Percentiles rank a stretch among this genome's conserved stretches.
Evolutionary conservation across 371 early-diverging fungal species (phyloP).

Genomic region (Basidiobolus meristosporus): DNA sequence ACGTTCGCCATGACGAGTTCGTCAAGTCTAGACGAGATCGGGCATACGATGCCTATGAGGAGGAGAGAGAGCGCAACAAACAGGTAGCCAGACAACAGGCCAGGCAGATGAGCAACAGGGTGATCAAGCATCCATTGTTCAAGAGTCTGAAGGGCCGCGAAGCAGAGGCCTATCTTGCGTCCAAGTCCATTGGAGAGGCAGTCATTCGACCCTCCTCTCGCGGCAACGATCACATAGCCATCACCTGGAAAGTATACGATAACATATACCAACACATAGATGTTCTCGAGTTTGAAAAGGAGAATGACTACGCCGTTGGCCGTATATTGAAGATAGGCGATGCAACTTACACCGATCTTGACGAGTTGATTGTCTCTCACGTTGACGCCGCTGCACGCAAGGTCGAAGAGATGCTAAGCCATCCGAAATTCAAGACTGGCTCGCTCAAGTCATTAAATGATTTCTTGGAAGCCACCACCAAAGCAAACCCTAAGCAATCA

Average conservation of each 20-base stretch:
- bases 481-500: slow-evolving; percentile 25
- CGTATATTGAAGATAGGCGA: slow-evolving; percentile 28
- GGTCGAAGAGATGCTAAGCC: slow-evolving; percentile 37
- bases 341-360: slow-evolving; percentile 57
- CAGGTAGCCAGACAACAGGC: slow-evolving; percentile 24
- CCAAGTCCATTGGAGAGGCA: slow-evolving; percentile 52
- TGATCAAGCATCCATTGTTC: slow-evolving; percentile 73
- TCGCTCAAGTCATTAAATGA: slow-evolving; percentile 13
- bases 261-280: slow-evolving; percentile 73
- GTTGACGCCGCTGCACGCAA: slow-evolving; percentile 62
- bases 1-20: slow-evolving; percentile 10
- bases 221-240: slow-evolving; percentile 66
- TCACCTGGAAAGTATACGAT: slow-evolving; percentile 85
- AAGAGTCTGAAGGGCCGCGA: slow-evolving; percentile 42
- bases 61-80: slow-evolving; percentile 29
- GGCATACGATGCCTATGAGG: slow-evolving; percentile 26
- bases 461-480: slow-evolving; percentile 1
- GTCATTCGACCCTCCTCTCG: slow-evolving; percentile 85
- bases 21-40: slow-evolving; percentile 4
- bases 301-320: not conserved
- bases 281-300: slow-evolving; percentile 5
- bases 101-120: slow-evolving; percentile 22
- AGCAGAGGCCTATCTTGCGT: slow-evolving; percentile 52
- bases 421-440: slow-evolving; percentile 33
- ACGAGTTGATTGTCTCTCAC: slow-evolving; percentile 76